Percentiles rank a stretch among this genome's conserved stretches.
Conservation (phyloP, 2,329 filamentous ascomycete genomes). For the Arachnopeziza araneosa region DNA sequence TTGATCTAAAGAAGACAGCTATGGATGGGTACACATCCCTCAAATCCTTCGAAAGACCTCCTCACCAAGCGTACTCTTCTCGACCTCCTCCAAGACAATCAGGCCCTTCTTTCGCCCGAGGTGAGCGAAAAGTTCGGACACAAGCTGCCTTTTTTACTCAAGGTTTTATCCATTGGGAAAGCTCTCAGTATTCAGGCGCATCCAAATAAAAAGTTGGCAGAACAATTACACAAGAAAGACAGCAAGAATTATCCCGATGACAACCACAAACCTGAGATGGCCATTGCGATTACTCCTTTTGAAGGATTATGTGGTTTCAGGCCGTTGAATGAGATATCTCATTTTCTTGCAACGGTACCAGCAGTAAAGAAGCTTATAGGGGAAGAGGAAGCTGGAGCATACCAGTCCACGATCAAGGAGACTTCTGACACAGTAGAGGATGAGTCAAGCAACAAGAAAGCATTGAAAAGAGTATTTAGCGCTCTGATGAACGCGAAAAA, state of each 20-base stretch:
- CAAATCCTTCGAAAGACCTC: constrained; percentile 87
- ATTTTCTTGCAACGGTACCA: constrained; percentile 62
- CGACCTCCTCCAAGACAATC: constrained; percentile 82
- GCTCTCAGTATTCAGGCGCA: constrained; percentile 96
- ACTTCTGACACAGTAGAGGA: constrained; percentile 33
- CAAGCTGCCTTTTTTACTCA: constrained; percentile 94
- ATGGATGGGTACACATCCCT: constrained; percentile 99
- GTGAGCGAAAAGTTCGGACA: constrained; percentile 70
- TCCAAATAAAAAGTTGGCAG: constrained; percentile 90
- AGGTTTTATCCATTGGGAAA: constrained; percentile 93
- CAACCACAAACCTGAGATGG: constrained; percentile 99
- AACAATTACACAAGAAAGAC: constrained; percentile 78
- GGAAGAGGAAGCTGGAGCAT: constrained; percentile 52
- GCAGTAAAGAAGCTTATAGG: constrained; percentile 63
- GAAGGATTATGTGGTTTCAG: constrained; percentile 95
- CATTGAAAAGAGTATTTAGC: constrained; percentile 68
- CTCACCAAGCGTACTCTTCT: constrained; percentile 78
- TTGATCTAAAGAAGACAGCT: constrained; percentile 49
- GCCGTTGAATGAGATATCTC: constrained; percentile 76
- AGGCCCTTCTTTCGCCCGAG: constrained; percentile 69
- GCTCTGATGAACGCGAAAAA: constrained; percentile 74
- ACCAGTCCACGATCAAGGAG: constrained; percentile 47
- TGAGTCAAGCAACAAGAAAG: constrained; percentile 65
- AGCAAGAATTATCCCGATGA: constrained; percentile 96
- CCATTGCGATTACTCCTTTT: constrained; percentile 93